A percentile compares a stretch with the other conserved stretches of the same genome.
Evolutionary conservation across 305 asterid species (phyloP).

Genomic region (Fraxinus sp.): DNA sequence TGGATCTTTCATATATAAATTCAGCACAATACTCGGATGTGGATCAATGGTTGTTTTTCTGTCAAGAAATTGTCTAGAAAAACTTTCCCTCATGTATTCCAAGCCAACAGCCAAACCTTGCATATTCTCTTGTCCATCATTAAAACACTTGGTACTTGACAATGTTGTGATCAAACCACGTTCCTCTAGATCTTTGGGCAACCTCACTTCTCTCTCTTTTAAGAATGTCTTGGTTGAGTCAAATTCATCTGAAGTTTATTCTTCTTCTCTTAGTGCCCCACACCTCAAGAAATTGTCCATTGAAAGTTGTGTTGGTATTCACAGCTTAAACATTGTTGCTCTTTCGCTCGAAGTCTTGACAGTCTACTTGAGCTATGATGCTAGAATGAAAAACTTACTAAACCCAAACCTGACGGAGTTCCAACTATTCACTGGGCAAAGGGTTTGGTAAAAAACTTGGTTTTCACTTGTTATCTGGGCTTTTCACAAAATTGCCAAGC

Average conservation of each 20-base stretch:
- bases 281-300: not conserved
- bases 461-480: not conserved
- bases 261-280: not conserved
- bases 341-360: not conserved
- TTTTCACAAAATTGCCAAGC: not conserved
- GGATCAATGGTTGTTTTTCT: constrained; percentile 22
- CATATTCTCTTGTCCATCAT: constrained; percentile 1
- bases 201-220: not conserved
- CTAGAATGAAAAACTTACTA: not conserved
- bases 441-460: not conserved
- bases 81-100: constrained; percentile 1
- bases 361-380: not conserved
- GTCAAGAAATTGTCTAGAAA: not conserved
- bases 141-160: not conserved
- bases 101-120: not conserved
- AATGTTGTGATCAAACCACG: not conserved
- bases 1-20: not conserved
- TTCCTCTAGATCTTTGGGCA: not conserved
- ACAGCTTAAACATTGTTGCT: not conserved
- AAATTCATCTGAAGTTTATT: not conserved
- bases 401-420: not conserved
- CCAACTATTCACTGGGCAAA: not conserved
- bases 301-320: not conserved
- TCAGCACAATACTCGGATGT: not conserved
- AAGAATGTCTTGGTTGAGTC: not conserved